Percentiles rank a stretch among this genome's conserved stretches.
Evolutionary conservation across 352 stramenopile genomes (phyloP).

Genomic region (Pythium myriotylum): DNA sequence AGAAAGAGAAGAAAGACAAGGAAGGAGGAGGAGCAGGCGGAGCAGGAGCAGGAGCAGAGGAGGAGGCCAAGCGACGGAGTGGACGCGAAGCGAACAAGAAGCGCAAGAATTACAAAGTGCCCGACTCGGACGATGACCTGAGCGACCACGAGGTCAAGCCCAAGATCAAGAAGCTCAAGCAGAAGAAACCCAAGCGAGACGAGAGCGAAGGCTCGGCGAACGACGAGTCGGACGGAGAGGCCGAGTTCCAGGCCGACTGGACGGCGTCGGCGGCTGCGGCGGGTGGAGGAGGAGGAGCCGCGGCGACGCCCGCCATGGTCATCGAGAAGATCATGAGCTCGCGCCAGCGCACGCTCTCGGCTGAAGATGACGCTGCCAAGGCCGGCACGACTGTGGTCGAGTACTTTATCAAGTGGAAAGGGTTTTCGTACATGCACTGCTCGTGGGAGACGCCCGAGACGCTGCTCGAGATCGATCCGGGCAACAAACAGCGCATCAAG

Average conservation of each 20-base stretch:
- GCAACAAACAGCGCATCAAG: slow-evolving; percentile 89
- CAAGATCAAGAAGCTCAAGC: slow-evolving; percentile 19
- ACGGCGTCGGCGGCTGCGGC: not conserved
- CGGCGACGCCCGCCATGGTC: slow-evolving; percentile 52
- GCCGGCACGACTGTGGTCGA: slow-evolving; percentile 43
- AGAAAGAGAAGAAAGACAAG: slow-evolving; percentile 19
- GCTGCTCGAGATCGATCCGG: slow-evolving; percentile 73
- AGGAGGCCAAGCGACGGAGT: slow-evolving; percentile 50
- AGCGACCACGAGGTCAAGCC: slow-evolving; percentile 32
- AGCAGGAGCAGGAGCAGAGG: no score
- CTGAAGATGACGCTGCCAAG: slow-evolving; percentile 12
- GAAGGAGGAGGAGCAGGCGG: slow-evolving; percentile 14
- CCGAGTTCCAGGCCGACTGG: slow-evolving; percentile 24
- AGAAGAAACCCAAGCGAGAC: slow-evolving; percentile 23
- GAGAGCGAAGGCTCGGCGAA: slow-evolving; percentile 8
- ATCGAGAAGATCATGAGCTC: slow-evolving; percentile 91
- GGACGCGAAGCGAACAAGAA: slow-evolving; percentile 67
- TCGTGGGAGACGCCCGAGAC: slow-evolving; percentile 82
- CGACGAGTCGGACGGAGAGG: slow-evolving; percentile 20
- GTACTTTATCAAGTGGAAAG: slow-evolving; percentile 92
- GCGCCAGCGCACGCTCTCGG: slow-evolving; percentile 46
- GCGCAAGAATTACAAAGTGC: slow-evolving; percentile 78
- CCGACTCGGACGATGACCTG: slow-evolving; percentile 81
- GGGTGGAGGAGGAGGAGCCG: not conserved
- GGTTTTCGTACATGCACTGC: slow-evolving; percentile 88